Evolutionary conservation across 495 filamentous ascomycete species (phyloP).

Genomic region (Staphylotrichum tortipilum): DNA sequence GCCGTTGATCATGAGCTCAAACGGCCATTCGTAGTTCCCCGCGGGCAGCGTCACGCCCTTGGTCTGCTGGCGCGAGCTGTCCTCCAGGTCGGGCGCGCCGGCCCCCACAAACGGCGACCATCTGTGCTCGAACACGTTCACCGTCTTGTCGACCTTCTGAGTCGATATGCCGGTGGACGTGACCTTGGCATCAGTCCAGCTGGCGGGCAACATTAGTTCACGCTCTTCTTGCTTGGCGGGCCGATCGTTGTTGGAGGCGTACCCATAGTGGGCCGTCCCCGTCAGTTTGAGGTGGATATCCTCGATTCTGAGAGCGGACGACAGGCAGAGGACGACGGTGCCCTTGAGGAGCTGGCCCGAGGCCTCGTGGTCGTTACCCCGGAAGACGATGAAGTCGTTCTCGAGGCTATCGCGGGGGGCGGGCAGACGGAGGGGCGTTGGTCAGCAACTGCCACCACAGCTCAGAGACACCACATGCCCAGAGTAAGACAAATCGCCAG

Average conservation of each 20-base stretch:
- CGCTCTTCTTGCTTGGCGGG: neutral
- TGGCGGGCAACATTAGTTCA: slow-evolving; percentile 10
- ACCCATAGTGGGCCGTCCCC: slow-evolving; percentile 63
- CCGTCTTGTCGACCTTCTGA: slow-evolving; percentile 38
- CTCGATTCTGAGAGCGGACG: slow-evolving; percentile 59
- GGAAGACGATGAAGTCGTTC: slow-evolving; percentile 69
- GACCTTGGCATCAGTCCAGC: slow-evolving; percentile 42
- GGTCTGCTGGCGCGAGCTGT: slow-evolving; percentile 8
- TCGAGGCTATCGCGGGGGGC: slow-evolving; percentile 61
- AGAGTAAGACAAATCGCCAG: no score
- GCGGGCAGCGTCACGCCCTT: slow-evolving; percentile 54
- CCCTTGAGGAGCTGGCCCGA: slow-evolving; percentile 67
- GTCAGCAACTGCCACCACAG: neutral
- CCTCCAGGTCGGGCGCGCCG: slow-evolving; percentile 17
- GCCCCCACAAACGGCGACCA: slow-evolving; percentile 43
- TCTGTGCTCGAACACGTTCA: slow-evolving; percentile 34
- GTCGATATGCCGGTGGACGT: slow-evolving; percentile 43
- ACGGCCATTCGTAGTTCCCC: slow-evolving; percentile 87
- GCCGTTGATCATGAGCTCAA: slow-evolving; percentile 69
- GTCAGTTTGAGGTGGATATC: slow-evolving; percentile 63
- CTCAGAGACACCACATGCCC: no score
- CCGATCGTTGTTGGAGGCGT: slow-evolving; percentile 19
- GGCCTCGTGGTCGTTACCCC: slow-evolving; percentile 66
- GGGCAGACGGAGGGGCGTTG: neutral
- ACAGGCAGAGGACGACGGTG: slow-evolving; percentile 64